Conservation (phyloP, 495 filamentous ascomycete species). For the Neurospora sublineolata region DNA sequence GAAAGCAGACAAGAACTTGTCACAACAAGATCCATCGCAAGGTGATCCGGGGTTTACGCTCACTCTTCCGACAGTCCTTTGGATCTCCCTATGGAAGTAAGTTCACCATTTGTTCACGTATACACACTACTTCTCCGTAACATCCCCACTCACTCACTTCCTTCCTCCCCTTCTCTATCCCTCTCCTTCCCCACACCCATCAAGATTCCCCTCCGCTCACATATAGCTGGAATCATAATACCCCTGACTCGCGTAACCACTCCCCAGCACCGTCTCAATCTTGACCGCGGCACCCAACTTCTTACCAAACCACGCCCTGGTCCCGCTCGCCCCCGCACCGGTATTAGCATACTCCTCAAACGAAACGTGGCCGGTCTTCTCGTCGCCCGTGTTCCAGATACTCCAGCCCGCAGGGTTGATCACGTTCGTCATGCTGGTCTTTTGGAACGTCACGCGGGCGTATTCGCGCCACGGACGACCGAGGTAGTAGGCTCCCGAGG, state of each 20-base stretch:
- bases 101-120: no score
- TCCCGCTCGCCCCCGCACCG: conserved; percentile 46
- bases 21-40: neutral
- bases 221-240: conserved; percentile 20
- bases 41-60: neutral
- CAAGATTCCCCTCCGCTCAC: neutral
- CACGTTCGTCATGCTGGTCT: conserved; percentile 40
- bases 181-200: neutral
- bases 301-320: conserved; percentile 43
- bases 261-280: conserved; percentile 42
- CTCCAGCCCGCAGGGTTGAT: conserved; percentile 53
- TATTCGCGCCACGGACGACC: conserved; percentile 57
- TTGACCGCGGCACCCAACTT: conserved; percentile 33
- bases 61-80: neutral
- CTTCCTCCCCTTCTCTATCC: neutral
- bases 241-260: conserved; percentile 24
- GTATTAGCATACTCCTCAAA: conserved; percentile 52
- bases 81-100: neutral
- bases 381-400: conserved; percentile 39
- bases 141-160: neutral
- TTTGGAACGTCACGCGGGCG: conserved; percentile 51
- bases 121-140: no score
- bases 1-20: neutral
- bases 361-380: conserved; percentile 40
- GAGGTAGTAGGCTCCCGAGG: conserved; percentile 44